Base-by-base conservation (phyloP, 257 asterid genomes). In the Solanum verrucosum region DNA sequence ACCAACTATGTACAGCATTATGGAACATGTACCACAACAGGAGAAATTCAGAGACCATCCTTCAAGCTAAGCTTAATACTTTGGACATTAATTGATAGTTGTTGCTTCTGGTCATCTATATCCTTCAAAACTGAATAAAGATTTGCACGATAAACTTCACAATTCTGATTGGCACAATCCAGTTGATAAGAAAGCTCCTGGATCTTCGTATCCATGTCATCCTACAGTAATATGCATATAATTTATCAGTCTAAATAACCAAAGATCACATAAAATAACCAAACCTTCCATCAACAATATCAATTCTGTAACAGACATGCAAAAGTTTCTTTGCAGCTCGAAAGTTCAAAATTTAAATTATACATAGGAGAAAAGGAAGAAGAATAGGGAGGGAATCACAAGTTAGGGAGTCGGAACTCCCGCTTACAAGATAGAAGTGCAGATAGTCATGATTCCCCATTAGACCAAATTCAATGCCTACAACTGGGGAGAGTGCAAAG, bases 51-150 rank as follows among this genome's bases (percentile, higher is more conserved):
- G 84, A 92, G 89, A 72, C 92, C 93, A 79, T 93, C 96, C 90
- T 92, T 96, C 93, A 97, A 90, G 94, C 94, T 91, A 87, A 94
- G 94, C 93, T 96, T 95, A 78, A 95, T 92, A 90, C 90, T 95
- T 85, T 95, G 92, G 35, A 96, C 98, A 92, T 94, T 95, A 86
- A 94, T 70, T 13, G 98, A 94, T 40, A 97, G 87, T 37, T 93
- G 94, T 75, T 93, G 98, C 88, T 95, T 97, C 88, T 97, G 98
- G 89, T 91, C 98, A 88, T 97, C 99, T 68, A 97, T 89, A 89
- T 97, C 98, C 95, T 94, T 95, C 93, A 97, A 88, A 88, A 96
- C 95, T 13, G 98, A 90, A 15, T 96, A 90, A 87, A 97, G 95
- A 89, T 94, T 97, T 33, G 93, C 90, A 34, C 95, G 96, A 87